Evolutionary conservation across 2,329 filamentous ascomycete species (phyloP).

Genomic region (Claviceps purpurea): DNA sequence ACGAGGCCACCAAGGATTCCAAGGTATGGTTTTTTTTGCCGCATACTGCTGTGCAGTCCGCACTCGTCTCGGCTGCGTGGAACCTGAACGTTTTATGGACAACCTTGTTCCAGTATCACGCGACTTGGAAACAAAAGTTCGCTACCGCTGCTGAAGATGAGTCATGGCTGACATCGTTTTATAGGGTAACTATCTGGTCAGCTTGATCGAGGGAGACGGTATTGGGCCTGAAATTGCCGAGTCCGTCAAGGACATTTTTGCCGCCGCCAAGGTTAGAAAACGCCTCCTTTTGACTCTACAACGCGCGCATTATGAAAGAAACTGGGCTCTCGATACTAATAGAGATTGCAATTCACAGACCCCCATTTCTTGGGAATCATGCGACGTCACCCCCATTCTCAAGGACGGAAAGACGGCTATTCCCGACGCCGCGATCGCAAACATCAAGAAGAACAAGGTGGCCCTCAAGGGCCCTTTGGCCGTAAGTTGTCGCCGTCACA

Average conservation of each 20-base stretch:
- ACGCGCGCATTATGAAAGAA: not conserved
- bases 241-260: constrained; percentile 98
- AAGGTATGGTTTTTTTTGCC: constrained; percentile 48
- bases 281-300: not conserved
- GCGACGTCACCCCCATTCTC: constrained; percentile 87
- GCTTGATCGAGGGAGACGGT: constrained; percentile 96
- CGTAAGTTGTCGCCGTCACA: constrained; percentile 36
- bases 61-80: not conserved
- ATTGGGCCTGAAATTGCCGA: constrained; percentile 97
- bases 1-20: constrained; percentile 77
- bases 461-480: constrained; percentile 96
- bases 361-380: constrained; percentile 91
- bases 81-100: constrained; percentile 3
- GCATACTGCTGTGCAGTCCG: not conserved
- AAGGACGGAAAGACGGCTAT: constrained; percentile 95
- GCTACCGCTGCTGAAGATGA: not conserved
- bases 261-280: constrained; percentile 66
- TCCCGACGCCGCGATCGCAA: constrained; percentile 81
- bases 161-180: not conserved
- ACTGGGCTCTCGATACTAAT: not conserved
- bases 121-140: not conserved
- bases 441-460: constrained; percentile 90
- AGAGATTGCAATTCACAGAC: constrained; percentile 36
- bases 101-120: constrained; percentile 11
- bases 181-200: constrained; percentile 90